These are phyloP conservation scores for Medicago truncatula DNA, from an alignment of 306 rosid species.

Conservation along the genomic window DNA sequence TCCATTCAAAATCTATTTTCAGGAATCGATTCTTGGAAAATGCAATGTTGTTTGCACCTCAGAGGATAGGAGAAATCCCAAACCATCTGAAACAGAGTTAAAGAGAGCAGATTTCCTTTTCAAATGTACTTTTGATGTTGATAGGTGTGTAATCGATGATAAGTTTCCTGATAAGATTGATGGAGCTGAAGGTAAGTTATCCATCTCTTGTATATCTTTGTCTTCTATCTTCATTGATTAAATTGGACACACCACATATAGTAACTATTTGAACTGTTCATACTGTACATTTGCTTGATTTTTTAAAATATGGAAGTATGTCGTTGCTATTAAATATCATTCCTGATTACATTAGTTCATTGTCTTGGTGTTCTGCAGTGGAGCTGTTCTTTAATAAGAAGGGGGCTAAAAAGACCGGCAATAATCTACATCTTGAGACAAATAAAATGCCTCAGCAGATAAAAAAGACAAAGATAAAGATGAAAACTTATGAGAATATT, in stretches of 20 bases:
- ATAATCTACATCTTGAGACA: conserved; percentile 13
- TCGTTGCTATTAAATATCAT: conserved; percentile 32
- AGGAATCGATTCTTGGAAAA: conserved; percentile 65
- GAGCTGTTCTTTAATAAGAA: conserved; percentile 57
- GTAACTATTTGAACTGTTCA: neutral
- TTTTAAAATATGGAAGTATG: neutral
- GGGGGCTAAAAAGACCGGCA: conserved; percentile 24
- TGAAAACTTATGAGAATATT: neutral
- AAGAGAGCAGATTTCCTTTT: conserved; percentile 57
- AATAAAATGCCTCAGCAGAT: neutral
- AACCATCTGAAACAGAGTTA: conserved; percentile 55
- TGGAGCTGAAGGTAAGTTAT: conserved; percentile 57
- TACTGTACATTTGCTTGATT: conserved; percentile 18
- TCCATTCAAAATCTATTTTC: conserved; percentile 31
- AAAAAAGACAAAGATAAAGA: neutral
- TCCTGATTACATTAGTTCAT: neutral
- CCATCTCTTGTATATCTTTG: conserved; percentile 6
- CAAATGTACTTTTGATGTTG: conserved; percentile 56
- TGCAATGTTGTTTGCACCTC: conserved; percentile 70
- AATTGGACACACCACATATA: conserved; percentile 1
- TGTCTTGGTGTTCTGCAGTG: conserved; percentile 52
- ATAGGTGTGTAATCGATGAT: conserved; percentile 30
- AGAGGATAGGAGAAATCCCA: conserved; percentile 63
- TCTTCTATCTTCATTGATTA: conserved; percentile 21
- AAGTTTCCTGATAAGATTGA: conserved; percentile 53